Evolutionary conservation across 2,329 filamentous ascomycete genomes (phyloP).

Genomic region (Hirsutella rhossiliensis): DNA sequence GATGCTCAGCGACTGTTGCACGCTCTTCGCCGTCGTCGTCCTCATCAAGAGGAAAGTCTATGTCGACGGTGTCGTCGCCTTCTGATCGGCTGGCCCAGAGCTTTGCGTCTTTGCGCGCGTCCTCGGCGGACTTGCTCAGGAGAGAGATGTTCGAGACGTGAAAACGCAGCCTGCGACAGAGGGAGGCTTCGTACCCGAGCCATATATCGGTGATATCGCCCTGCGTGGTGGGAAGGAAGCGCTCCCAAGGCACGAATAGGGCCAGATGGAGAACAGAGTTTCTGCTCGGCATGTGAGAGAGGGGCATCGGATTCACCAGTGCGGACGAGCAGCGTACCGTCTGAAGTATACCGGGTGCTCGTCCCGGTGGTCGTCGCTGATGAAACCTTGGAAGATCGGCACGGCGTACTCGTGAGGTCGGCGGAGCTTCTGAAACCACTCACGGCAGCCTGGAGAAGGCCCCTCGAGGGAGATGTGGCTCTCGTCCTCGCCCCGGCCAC

Average conservation of each 20-base stretch:
- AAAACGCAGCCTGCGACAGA: constrained; percentile 2
- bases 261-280: constrained; percentile 6
- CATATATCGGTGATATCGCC: constrained; percentile 2
- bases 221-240: constrained; percentile 3
- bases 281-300: constrained; percentile 1
- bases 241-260: constrained; percentile 4
- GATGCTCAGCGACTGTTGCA: constrained; percentile 1
- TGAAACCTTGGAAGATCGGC: no score
- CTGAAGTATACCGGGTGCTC: constrained; percentile 6
- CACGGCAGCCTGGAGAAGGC: not conserved
- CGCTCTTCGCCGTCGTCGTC: not conserved
- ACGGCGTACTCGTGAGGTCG: constrained; percentile 4
- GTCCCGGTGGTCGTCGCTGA: constrained; percentile 4
- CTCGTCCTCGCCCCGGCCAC: not conserved
- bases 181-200: not conserved
- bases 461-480: not conserved
- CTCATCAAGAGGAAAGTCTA: constrained; percentile 4
- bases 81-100: no score
- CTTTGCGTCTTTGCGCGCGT: no score
- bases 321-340: constrained; percentile 1
- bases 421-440: constrained; percentile 4
- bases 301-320: not conserved
- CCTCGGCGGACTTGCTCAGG: constrained; percentile 4
- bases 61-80: no score
- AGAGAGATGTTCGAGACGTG: constrained; percentile 4